A percentile compares a stretch with the other conserved stretches of the same genome.
phyloP scores from a whole-genome alignment of 1,284 basidiomycete species.

The Naganishia sp. region DNA sequence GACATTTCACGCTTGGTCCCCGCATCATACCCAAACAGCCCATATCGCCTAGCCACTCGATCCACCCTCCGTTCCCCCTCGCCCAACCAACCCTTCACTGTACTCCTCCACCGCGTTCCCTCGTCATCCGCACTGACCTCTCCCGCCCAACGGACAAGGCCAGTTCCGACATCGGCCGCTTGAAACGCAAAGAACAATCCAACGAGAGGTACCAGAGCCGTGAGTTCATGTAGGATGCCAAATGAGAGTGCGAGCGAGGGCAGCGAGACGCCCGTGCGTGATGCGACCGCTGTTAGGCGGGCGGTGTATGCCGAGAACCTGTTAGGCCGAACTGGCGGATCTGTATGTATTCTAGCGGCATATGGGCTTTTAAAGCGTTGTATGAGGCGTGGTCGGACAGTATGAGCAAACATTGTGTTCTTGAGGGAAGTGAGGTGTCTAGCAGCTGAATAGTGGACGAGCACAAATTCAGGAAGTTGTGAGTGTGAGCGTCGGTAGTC shows the following conservation, averaged over 20 bases:
- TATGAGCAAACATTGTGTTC: too few species aligned
- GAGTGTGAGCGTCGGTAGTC: too few species aligned
- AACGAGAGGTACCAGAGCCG: constrained; percentile 75
- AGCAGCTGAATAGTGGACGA: too few species aligned
- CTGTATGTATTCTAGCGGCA: not conserved
- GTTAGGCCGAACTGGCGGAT: not conserved
- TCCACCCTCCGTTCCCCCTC: constrained; percentile 73
- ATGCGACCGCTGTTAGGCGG: constrained; percentile 39
- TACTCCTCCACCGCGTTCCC: constrained; percentile 40
- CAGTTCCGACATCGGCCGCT: constrained; percentile 69
- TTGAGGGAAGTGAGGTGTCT: too few species aligned
- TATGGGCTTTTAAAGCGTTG: too few species aligned
- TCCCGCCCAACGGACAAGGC: constrained; percentile 58
- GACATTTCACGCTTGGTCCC: constrained; percentile 40
- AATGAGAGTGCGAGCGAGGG: constrained; percentile 78
- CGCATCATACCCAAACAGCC: constrained; percentile 76
- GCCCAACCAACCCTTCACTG: constrained; percentile 63
- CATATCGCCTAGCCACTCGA: constrained; percentile 73
- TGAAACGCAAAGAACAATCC: constrained; percentile 71
- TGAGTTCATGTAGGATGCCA: constrained; percentile 80
- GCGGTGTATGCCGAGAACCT: constrained; percentile 38
- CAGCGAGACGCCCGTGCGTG: constrained; percentile 58
- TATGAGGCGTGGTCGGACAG: too few species aligned
- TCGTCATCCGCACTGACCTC: constrained; percentile 28
- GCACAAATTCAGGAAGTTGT: too few species aligned